Evolutionary conservation across 345 rosid genomes (phyloP).

Genomic region (Salix viminalis): DNA sequence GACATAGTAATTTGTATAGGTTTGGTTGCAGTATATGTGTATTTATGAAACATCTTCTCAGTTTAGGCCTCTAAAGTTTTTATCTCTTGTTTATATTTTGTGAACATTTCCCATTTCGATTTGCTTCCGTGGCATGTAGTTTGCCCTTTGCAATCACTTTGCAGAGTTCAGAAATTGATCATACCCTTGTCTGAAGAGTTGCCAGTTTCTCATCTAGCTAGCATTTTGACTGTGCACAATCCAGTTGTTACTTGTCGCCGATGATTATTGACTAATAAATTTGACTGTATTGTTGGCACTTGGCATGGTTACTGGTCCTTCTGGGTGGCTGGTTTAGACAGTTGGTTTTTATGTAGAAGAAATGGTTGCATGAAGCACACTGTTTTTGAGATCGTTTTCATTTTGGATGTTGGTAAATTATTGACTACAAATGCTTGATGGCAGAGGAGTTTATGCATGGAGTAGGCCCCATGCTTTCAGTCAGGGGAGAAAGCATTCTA

Average conservation of each 20-base stretch:
- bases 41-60: background rate
- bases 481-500: conserved; percentile 63
- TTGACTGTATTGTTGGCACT: background rate
- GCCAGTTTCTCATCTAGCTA: background rate
- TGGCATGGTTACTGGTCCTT: background rate
- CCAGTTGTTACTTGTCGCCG: background rate
- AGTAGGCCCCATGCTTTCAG: conserved; percentile 58
- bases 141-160: background rate
- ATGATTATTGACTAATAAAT: background rate
- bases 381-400: background rate
- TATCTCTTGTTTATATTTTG: background rate
- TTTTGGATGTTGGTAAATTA: background rate
- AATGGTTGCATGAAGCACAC: background rate
- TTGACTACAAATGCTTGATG: conserved; percentile 5
- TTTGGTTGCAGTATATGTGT: background rate
- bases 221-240: background rate
- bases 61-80: background rate
- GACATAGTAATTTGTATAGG: background rate
- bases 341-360: background rate
- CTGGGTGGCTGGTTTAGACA: background rate
- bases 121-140: background rate
- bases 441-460: conserved; percentile 51
- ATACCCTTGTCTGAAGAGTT: background rate
- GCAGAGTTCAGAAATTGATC: background rate
- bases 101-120: background rate